Evolutionary conservation across 805 yeast species (phyloP).

Genomic region (Myxozyma lipomycoides): DNA sequence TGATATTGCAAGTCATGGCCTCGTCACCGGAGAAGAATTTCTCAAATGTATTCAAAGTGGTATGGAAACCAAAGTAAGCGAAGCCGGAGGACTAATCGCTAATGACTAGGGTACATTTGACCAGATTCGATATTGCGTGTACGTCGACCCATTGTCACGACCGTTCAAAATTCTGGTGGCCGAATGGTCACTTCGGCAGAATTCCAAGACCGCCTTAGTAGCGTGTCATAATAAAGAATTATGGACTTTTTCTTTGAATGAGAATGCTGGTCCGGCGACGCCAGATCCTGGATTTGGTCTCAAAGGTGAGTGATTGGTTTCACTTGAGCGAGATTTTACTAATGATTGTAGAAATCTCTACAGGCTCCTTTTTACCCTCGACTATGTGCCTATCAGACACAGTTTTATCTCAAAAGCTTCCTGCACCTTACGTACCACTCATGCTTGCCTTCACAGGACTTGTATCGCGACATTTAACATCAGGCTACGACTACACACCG

Average conservation of each 20-base stretch:
- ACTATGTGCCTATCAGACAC: constrained; percentile 16
- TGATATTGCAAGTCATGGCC: no score
- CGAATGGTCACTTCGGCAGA: constrained; percentile 24
- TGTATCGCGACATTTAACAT: constrained; percentile 15
- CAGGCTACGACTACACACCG: constrained; percentile 24
- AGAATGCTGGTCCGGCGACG: constrained; percentile 9
- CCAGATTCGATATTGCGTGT: constrained; percentile 26
- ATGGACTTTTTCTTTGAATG: constrained; percentile 26
- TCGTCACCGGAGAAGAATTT: constrained; percentile 18
- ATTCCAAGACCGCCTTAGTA: constrained; percentile 15
- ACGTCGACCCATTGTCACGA: constrained; percentile 24
- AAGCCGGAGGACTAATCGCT: no score
- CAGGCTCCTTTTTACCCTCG: constrained; percentile 27
- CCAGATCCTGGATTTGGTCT: constrained; percentile 24
- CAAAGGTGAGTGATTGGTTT: constrained; percentile 23
- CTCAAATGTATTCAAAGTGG: constrained; percentile 24
- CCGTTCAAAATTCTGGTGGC: constrained; percentile 22
- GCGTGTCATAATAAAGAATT: constrained; percentile 23
- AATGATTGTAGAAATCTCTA: constrained; percentile 20
- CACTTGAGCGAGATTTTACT: not conserved
- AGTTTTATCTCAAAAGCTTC: constrained; percentile 19
- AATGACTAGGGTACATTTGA: constrained; percentile 17
- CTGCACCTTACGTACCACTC: constrained; percentile 26
- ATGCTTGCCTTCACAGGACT: constrained; percentile 22
- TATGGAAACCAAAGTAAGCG: constrained; percentile 2